Evolutionary conservation across 2,329 filamentous ascomycete genomes (phyloP), one percentile per base, ranked within the genome.

Genomic region (Colletotrichum sublineola): DNA sequence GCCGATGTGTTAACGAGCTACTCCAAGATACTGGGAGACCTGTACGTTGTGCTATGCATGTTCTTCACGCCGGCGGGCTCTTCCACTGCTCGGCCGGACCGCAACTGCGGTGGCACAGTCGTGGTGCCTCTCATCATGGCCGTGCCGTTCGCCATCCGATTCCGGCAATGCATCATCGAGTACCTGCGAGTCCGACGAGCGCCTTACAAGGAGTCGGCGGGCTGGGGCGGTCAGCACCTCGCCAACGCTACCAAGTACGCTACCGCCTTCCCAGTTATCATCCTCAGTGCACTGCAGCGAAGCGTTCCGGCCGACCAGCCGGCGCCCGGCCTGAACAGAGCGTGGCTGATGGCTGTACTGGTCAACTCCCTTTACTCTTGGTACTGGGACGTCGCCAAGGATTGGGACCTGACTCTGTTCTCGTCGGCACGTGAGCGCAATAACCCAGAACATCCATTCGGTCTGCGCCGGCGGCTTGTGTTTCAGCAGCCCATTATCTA

Each of bases 1-100:
- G 95, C 96, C 44, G 96, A 99, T 87, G 96, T 95, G 67, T 84
- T 98, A 77, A 99, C 96, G 53, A 97, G 94, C 78, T 99, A 98
- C 81, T 92, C 96, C 74, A 97, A 97, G 81, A 93, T 98, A 40
- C 86, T 97, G 38, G 96, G 92, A 33, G 96, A 99, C 81, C 84
- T 98, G 15, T 98, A 95, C 80, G 93, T 98, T 67, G 91, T 91
- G 60, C 83, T 95, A 38, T 98, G 95, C 89, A 97, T 98, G 96
- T 95, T 97, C 81, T 89, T 97, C 78, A 89, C 89, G 1, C 83
- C 87, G 4, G 88, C 88, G 4, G 89, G 91, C 53, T 93, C 92
- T 63, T 94, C 94, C 36, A 97, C 95, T 1, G 91, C 91, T 40
- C 90, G 91, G 38, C 95, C 96, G 0, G 92, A 98, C 82, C 90